These are phyloP conservation scores for Teratosphaeriaceae sp. DNA, from an alignment of 2,329 filamentous ascomycete genomes.

Conservation along the genomic window DNA sequence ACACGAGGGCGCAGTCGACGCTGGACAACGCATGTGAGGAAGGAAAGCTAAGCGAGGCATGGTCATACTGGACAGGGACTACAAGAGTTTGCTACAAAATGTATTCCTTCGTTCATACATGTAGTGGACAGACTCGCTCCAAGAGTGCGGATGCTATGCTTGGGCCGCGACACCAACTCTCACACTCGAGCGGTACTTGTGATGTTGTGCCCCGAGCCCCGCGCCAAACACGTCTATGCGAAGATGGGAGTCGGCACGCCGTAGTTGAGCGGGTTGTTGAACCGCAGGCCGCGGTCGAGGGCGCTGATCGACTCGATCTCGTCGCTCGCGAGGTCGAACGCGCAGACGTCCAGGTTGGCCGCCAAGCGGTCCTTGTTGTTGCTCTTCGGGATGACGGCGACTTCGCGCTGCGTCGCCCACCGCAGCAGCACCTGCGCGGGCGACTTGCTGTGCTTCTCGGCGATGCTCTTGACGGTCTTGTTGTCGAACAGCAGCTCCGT, in stretches of 20 bases:
- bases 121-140: too few species aligned
- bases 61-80: too few species aligned
- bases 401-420: constrained; percentile 77
- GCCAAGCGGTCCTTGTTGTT: constrained; percentile 51
- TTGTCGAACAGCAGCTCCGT: constrained; percentile 66
- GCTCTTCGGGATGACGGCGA: constrained; percentile 79
- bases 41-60: too few species aligned
- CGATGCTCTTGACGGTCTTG: constrained; percentile 56
- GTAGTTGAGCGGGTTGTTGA: constrained; percentile 60
- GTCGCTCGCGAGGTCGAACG: constrained; percentile 57
- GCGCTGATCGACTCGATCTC: constrained; percentile 62
- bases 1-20: too few species aligned
- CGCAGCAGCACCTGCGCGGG: constrained; percentile 76
- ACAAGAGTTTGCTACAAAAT: too few species aligned
- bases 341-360: constrained; percentile 61
- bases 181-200: too few species aligned
- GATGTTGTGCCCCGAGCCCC: too few species aligned
- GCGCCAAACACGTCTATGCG: constrained; percentile 37
- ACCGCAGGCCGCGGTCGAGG: constrained; percentile 61
- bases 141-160: too few species aligned
- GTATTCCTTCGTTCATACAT: too few species aligned
- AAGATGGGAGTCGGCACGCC: constrained; percentile 50
- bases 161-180: too few species aligned
- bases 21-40: too few species aligned
- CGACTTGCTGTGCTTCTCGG: constrained; percentile 63